A percentile compares a stretch with the other conserved stretches of the same genome.
Evolutionary conservation across 2,329 filamentous ascomycete species (phyloP).

Genomic region (Ascochyta lentis): DNA sequence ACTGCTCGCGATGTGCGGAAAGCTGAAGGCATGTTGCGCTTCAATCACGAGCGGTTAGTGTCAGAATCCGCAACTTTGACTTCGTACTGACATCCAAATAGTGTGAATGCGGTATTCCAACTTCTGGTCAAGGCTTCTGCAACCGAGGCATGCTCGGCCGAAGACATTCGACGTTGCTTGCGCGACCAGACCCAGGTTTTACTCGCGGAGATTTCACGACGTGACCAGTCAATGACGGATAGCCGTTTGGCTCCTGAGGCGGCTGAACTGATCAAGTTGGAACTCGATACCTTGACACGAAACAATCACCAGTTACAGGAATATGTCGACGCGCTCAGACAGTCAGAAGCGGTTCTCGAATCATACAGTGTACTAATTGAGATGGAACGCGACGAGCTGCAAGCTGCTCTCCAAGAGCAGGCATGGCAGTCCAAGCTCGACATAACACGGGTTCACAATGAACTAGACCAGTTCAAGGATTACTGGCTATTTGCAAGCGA

Average conservation of each 20-base stretch:
- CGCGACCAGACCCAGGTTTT: constrained; percentile 25
- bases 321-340: constrained; percentile 8
- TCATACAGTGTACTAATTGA: constrained; percentile 20
- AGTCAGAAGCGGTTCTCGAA: constrained; percentile 23
- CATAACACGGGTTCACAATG: constrained; percentile 16
- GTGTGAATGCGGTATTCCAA: constrained; percentile 16
- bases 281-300: constrained; percentile 27
- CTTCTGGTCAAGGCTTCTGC: constrained; percentile 12
- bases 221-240: constrained; percentile 27
- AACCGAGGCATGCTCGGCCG: background rate
- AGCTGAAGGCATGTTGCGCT: constrained; percentile 32
- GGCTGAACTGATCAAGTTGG: constrained; percentile 22
- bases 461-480: constrained; percentile 19
- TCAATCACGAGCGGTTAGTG: constrained; percentile 30
- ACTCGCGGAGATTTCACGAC: constrained; percentile 26
- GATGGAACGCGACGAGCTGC: constrained; percentile 21
- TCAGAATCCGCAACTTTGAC: too few species aligned
- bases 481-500: constrained; percentile 16
- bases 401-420: background rate
- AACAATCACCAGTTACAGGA: constrained; percentile 20
- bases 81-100: background rate
- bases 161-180: constrained; percentile 21
- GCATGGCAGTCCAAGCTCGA: constrained; percentile 14
- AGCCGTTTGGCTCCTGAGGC: constrained; percentile 19
- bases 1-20: constrained; percentile 30